A percentile compares a stretch with the other conserved stretches of the same genome.
These are phyloP conservation scores for Colletotrichum incanum DNA, from an alignment of 2,329 filamentous ascomycete species.

Conservation along the genomic window DNA sequence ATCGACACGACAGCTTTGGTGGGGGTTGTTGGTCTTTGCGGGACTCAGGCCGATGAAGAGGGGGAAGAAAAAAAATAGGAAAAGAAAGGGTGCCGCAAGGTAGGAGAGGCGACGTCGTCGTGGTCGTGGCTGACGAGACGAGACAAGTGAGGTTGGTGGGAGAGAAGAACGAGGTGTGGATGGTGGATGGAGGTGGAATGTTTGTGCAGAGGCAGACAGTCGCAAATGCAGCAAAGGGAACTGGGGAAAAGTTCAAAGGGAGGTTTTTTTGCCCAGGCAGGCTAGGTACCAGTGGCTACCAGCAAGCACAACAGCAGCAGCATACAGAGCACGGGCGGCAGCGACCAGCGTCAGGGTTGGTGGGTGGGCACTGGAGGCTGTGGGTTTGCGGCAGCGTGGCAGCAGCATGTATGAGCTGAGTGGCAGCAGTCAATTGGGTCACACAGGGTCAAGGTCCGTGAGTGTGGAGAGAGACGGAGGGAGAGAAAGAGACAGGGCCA, in stretches of 20 bases:
- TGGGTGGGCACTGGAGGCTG: not conserved
- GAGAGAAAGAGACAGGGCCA: not conserved
- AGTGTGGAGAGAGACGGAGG: not conserved
- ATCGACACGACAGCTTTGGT: constrained; percentile 42
- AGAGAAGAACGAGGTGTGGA: constrained; percentile 45
- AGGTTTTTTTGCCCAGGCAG: constrained; percentile 38
- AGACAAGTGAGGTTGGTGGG: constrained; percentile 46
- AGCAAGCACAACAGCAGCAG: not conserved
- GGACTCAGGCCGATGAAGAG: constrained; percentile 47
- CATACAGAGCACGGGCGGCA: not conserved
- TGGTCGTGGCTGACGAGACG: constrained; percentile 43
- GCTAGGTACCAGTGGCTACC: constrained; percentile 2
- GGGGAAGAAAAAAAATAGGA: constrained; percentile 46
- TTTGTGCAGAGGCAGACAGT: constrained; percentile 41
- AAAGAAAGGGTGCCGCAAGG: constrained; percentile 46
- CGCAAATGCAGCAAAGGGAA: constrained; percentile 27
- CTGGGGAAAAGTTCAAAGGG: constrained; percentile 43
- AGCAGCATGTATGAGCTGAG: not conserved
- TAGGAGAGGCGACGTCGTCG: constrained; percentile 41
- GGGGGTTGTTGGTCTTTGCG: constrained; percentile 32
- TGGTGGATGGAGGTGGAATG: constrained; percentile 45
- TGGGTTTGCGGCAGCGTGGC: not conserved
- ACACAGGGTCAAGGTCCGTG: constrained; percentile 1
- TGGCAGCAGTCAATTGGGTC: constrained; percentile 13
- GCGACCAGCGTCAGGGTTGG: not conserved